Evolutionary conservation across 129 eudicot genomes (phyloP).

Genomic region (Flaveria sonorensis): DNA sequence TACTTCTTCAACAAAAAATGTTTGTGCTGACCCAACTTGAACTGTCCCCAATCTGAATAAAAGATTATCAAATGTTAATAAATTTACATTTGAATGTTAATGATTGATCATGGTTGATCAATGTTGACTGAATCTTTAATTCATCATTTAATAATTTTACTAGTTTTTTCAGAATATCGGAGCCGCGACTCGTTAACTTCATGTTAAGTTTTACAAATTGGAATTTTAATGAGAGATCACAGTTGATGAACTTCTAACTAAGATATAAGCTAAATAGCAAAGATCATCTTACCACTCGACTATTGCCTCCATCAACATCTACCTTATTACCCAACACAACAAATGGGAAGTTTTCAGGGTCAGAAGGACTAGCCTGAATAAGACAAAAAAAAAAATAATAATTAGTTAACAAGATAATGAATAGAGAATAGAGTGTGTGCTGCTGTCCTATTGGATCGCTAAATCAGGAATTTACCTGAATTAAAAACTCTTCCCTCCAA

Average conservation of each 20-base stretch:
- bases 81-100: too few species aligned
- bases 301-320: conserved; percentile 57
- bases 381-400: neutral
- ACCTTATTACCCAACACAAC: conserved; percentile 54
- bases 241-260: neutral
- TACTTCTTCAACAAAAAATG: neutral
- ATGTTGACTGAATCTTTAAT: too few species aligned
- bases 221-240: neutral
- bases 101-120: too few species aligned
- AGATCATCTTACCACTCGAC: conserved; percentile 50
- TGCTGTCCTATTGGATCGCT: neutral
- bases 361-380: conserved; percentile 51
- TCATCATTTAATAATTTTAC: too few species aligned
- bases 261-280: neutral
- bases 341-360: conserved; percentile 57
- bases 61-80: too few species aligned
- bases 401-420: neutral
- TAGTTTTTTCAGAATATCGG: too few species aligned
- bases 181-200: too few species aligned
- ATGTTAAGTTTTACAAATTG: too few species aligned
- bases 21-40: too few species aligned
- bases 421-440: neutral
- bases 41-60: too few species aligned
- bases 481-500: conserved; percentile 54
- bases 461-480: conserved; percentile 35